These are phyloP conservation scores for Phytophthora vignae DNA, from an alignment of 352 stramenopile genomes.

Conservation along the genomic window DNA sequence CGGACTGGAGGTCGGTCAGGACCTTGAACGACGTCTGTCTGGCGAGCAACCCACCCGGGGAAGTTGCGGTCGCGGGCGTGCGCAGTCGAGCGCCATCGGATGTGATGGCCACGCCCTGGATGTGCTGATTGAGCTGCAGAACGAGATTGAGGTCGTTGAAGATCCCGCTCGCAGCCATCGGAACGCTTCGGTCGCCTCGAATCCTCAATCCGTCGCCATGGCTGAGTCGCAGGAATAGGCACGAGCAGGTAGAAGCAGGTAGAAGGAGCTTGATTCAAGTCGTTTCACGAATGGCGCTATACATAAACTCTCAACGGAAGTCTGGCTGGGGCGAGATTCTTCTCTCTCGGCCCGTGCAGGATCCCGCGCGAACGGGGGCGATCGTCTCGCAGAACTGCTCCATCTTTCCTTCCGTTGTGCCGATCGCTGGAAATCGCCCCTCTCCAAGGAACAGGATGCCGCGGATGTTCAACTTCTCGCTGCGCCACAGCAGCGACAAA, in stretches of 20 bases:
- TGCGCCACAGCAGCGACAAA: conserved; percentile 50
- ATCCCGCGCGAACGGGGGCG: conserved; percentile 17
- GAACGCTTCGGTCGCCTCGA: not conserved
- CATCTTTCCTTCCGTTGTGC: conserved; percentile 14
- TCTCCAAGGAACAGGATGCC: conserved; percentile 20
- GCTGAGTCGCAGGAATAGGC: not conserved
- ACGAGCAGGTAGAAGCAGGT: not conserved
- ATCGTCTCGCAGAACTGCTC: conserved; percentile 8
- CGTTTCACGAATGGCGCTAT: conserved; percentile 26
- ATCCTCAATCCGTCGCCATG: conserved; percentile 10
- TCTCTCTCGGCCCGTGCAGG: conserved; percentile 21
- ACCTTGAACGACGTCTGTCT: conserved; percentile 75
- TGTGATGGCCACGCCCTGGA: conserved; percentile 49
- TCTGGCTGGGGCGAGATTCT: conserved; percentile 25
- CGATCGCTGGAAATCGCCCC: conserved; percentile 4
- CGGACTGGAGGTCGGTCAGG: conserved; percentile 64
- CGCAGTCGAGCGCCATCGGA: conserved; percentile 22
- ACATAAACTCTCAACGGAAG: conserved; percentile 33
- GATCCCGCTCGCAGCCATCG: conserved; percentile 61
- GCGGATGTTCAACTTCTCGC: conserved; percentile 38
- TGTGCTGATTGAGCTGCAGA: conserved; percentile 74
- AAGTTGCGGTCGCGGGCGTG: not conserved
- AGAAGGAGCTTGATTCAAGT: conserved; percentile 4
- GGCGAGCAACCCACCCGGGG: conserved; percentile 30
- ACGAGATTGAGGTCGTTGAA: conserved; percentile 83